Percentiles rank a stretch among this genome's conserved stretches.
These are phyloP conservation scores for Chenopodium quinoa DNA, from an alignment of 148 eudicot genomes.

Conservation along the genomic window DNA sequence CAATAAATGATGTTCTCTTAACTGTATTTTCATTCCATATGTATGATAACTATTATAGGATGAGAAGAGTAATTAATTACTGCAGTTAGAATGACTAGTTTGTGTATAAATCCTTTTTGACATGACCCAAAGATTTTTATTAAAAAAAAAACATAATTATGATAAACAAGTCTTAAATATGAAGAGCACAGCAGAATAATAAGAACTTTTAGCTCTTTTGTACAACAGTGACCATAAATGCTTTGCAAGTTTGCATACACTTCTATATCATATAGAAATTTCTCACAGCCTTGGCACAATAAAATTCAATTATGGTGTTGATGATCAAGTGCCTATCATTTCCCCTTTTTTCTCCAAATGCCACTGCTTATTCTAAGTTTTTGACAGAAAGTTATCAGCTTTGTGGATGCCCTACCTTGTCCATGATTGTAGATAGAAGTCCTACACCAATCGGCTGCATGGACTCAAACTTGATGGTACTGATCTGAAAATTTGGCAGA, in stretches of 20 bases:
- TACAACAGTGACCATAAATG: neutral
- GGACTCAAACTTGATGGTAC: conserved; percentile 94
- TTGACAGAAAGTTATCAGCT: neutral
- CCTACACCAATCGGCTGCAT: conserved; percentile 89
- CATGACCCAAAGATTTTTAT: neutral
- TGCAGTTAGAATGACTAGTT: neutral
- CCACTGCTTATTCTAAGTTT: neutral
- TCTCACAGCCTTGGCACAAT: neutral
- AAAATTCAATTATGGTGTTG: neutral
- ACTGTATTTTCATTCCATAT: neutral
- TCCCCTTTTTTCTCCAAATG: too few species aligned
- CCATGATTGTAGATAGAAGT: conserved; percentile 79
- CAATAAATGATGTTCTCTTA: neutral
- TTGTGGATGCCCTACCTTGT: conserved; percentile 56
- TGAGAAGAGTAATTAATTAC: neutral
- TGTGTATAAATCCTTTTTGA: neutral
- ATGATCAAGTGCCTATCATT: neutral
- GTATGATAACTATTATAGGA: neutral
- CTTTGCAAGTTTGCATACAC: neutral
- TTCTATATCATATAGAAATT: neutral
- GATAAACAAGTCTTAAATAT: neutral
- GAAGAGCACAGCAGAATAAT: neutral
- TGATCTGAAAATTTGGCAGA: conserved; percentile 53
- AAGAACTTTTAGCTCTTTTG: neutral
- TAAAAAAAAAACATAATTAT: neutral